Evolutionary conservation across 345 rosid genomes (phyloP).

Genomic region (Moringa oleifera): DNA sequence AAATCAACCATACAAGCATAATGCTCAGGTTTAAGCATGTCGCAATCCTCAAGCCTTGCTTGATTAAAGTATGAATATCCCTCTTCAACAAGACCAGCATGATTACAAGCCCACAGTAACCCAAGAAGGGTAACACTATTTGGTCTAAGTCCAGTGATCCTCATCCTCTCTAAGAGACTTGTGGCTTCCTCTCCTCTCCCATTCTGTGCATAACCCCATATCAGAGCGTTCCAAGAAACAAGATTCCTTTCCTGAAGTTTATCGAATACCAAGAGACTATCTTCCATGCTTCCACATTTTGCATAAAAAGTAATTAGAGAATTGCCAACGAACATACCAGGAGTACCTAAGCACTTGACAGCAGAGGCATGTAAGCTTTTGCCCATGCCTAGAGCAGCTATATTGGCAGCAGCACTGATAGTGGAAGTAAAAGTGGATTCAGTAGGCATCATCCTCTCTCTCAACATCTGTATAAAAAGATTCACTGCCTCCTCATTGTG

Average conservation of each 20-base stretch:
- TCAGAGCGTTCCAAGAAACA: conserved; percentile 74
- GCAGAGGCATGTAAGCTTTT: conserved; percentile 67
- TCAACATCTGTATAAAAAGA: conserved; percentile 59
- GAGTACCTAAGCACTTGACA: conserved; percentile 44
- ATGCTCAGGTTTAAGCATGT: conserved; percentile 51
- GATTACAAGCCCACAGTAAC: conserved; percentile 72
- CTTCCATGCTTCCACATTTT: conserved; percentile 76
- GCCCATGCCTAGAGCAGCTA: conserved; percentile 61
- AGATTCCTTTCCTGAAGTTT: conserved; percentile 30
- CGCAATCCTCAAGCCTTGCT: conserved; percentile 29
- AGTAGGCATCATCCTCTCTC: conserved; percentile 51
- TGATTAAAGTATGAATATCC: conserved; percentile 56
- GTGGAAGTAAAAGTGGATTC: conserved; percentile 55
- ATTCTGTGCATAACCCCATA: conserved; percentile 77
- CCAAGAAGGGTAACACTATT: conserved; percentile 64
- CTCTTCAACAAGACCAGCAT: conserved; percentile 59
- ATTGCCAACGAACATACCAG: conserved; percentile 44
- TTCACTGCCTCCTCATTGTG: conserved; percentile 69
- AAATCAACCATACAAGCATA: conserved; percentile 85
- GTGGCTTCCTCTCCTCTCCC: conserved; percentile 72
- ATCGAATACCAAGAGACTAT: conserved; percentile 48
- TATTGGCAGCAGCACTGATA: conserved; percentile 56
- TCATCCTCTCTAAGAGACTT: conserved; percentile 44
- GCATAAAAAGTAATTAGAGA: conserved; percentile 73
- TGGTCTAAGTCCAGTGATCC: conserved; percentile 38